A percentile compares a stretch with the other conserved stretches of the same genome.
These are phyloP conservation scores for Candida anglica DNA, from an alignment of 805 yeast genomes.

Conservation along the genomic window DNA sequence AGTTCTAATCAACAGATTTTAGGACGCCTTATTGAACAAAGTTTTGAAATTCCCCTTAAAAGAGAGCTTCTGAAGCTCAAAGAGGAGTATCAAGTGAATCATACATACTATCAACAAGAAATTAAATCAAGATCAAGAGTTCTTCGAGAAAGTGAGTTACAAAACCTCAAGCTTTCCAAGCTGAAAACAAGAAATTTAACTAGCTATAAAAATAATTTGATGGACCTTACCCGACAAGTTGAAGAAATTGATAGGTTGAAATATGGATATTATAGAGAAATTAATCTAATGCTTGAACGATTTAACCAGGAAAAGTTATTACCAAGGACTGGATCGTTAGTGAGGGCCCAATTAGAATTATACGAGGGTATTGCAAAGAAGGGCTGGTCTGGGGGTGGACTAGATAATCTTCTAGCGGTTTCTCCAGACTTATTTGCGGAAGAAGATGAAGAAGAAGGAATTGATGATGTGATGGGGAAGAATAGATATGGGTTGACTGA, in stretches of 20 bases:
- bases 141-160: constrained; percentile 58
- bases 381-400: constrained; percentile 86
- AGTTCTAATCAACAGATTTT: constrained; percentile 76
- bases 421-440: constrained; percentile 51
- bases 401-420: constrained; percentile 60
- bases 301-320: constrained; percentile 55
- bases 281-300: constrained; percentile 55
- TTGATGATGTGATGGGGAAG: too few relatives aligned
- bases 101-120: constrained; percentile 49
- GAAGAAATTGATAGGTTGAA: constrained; percentile 77
- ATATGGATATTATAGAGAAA: constrained; percentile 66
- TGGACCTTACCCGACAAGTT: constrained; percentile 66
- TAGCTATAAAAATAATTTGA: constrained; percentile 63
- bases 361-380: constrained; percentile 77
- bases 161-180: constrained; percentile 55
- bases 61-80: constrained; percentile 43
- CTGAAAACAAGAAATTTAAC: constrained; percentile 60
- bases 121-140: constrained; percentile 49
- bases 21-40: constrained; percentile 50
- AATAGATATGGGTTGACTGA: constrained; percentile 1
- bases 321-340: constrained; percentile 55
- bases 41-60: constrained; percentile 52
- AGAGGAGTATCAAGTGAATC: constrained; percentile 41
- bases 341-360: constrained; percentile 77
- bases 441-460: constrained; percentile 23